Evolutionary conservation across 495 filamentous ascomycete species (phyloP).

Genomic region (Penicillium cosmopolitanum): DNA sequence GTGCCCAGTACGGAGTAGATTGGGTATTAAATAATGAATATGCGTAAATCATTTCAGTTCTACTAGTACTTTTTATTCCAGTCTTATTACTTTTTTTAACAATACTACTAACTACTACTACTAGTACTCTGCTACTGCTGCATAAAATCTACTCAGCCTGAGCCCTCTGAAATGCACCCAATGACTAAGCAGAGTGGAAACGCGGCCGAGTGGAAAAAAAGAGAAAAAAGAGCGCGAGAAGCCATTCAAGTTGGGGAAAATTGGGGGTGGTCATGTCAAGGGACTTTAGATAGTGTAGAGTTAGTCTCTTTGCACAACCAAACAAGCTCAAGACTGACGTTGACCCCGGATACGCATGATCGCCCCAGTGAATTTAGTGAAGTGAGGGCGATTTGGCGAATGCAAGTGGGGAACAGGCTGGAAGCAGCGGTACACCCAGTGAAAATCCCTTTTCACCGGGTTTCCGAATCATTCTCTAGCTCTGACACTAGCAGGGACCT

Average conservation of each 20-base stretch:
- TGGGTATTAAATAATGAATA: too few species aligned
- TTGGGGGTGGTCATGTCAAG: too few species aligned
- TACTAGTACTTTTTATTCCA: too few species aligned
- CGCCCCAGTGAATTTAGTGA: conserved; percentile 4
- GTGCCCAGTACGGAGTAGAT: too few species aligned
- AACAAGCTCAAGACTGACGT: conserved; percentile 12
- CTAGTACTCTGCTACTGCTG: background rate
- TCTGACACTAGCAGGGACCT: background rate
- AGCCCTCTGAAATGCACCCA: background rate
- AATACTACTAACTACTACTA: too few species aligned
- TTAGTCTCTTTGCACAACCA: too few species aligned
- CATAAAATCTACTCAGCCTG: background rate
- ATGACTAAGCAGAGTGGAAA: background rate
- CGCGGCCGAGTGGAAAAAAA: background rate
- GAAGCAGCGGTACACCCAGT: background rate
- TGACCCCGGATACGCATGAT: background rate
- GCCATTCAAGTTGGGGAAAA: background rate
- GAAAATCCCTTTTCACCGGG: conserved; percentile 1
- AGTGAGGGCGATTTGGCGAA: conserved; percentile 6
- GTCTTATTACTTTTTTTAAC: too few species aligned
- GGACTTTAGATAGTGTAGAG: too few species aligned
- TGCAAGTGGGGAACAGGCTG: background rate
- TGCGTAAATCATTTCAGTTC: too few species aligned
- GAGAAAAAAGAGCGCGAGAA: background rate
- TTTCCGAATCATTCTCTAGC: conserved; percentile 9